Evolutionary conservation across 768 basidiomycete species (phyloP).

Genomic region (Lentinula raphanica): DNA sequence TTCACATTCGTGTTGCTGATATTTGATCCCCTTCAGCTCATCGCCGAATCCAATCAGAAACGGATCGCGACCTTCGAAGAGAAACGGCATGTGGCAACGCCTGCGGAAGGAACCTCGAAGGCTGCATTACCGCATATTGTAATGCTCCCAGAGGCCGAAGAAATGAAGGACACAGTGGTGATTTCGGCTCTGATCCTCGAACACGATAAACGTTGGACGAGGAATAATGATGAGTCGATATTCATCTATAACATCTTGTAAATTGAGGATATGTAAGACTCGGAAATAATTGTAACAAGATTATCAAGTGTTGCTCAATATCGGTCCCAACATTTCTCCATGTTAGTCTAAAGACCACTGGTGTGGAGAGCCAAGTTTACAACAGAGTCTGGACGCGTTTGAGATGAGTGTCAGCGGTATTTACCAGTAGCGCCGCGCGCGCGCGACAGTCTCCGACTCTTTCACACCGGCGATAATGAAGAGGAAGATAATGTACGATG

Average conservation of each 20-base stretch:
- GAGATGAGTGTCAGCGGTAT: too few relatives aligned
- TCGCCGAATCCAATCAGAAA: background rate
- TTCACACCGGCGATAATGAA: too few relatives aligned
- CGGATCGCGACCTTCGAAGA: background rate
- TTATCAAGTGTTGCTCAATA: too few relatives aligned
- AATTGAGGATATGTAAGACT: too few relatives aligned
- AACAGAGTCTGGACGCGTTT: too few relatives aligned
- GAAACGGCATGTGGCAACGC: background rate
- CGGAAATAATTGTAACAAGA: background rate
- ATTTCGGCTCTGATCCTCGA: background rate
- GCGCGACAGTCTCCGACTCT: too few relatives aligned
- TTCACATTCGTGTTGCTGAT: background rate
- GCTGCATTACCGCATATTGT: background rate
- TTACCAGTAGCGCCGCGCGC: too few relatives aligned
- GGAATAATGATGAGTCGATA: background rate
- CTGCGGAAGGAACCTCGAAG: background rate
- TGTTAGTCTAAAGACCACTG: too few relatives aligned
- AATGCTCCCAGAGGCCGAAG: background rate
- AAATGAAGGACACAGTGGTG: background rate
- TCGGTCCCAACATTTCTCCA: too few relatives aligned
- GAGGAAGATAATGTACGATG: too few relatives aligned
- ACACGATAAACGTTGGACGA: background rate
- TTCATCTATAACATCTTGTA: background rate
- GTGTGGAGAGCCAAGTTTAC: too few relatives aligned
- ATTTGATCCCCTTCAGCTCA: background rate